A percentile compares a stretch with the other conserved stretches of the same genome.
These are phyloP conservation scores for Candida patagonica DNA, from an alignment of 805 yeast species.

Conservation along the genomic window DNA sequence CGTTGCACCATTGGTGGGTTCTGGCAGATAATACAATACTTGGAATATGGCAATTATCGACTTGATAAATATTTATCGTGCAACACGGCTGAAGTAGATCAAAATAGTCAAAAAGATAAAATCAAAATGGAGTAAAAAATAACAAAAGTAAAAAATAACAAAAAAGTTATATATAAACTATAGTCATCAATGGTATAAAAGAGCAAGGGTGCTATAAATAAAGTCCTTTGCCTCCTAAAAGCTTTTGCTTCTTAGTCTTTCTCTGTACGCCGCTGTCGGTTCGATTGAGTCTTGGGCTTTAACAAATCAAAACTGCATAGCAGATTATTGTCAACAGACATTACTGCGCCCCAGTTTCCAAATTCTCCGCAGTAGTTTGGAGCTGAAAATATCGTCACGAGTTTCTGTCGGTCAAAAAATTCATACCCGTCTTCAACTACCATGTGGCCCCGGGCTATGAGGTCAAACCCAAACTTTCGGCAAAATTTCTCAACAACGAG, in stretches of 20 bases:
- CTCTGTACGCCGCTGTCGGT: too few species aligned
- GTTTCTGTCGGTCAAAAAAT: conserved; percentile 55
- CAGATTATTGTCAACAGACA: conserved; percentile 85
- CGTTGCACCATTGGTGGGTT: conserved; percentile 5
- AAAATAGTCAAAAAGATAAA: too few species aligned
- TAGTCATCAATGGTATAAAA: too few species aligned
- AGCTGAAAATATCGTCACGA: conserved; percentile 60
- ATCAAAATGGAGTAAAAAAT: too few species aligned
- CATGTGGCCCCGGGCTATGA: conserved; percentile 75
- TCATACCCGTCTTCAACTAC: conserved; percentile 71
- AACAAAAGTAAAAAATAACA: too few species aligned
- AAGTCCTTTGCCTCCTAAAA: too few species aligned
- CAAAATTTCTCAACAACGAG: conserved; percentile 64
- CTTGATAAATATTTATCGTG: too few species aligned
- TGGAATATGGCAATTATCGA: too few species aligned
- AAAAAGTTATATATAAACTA: too few species aligned
- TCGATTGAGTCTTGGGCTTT: conserved; percentile 52
- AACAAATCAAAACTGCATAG: conserved; percentile 81
- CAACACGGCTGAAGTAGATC: too few species aligned
- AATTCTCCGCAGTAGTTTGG: conserved; percentile 68
- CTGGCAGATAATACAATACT: too few species aligned
- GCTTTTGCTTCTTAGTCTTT: not conserved
- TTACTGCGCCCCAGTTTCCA: conserved; percentile 92
- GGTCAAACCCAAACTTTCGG: conserved; percentile 60
- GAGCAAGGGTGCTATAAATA: too few species aligned